Evolutionary conservation across 192 early-diverging fungal species (phyloP).

Genomic region (Physocladia obscura): DNA sequence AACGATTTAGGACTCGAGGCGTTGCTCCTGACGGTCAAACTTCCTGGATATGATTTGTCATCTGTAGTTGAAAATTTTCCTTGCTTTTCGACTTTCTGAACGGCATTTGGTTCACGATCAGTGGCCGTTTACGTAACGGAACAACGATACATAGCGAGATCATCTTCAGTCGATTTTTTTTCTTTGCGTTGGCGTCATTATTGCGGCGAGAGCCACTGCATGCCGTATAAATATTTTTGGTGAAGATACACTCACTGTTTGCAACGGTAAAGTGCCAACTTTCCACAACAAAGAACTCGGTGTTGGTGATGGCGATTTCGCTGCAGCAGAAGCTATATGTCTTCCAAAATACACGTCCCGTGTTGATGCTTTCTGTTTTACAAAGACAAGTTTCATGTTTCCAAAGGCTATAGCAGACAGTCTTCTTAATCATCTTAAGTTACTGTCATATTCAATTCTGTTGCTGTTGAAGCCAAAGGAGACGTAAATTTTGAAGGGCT

Average conservation of each 20-base stretch:
- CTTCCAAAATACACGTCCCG: conserved; percentile 92
- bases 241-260: conserved; percentile 96
- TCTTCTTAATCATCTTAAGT: conserved; percentile 77
- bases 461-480: conserved; percentile 80
- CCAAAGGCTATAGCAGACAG: conserved; percentile 93
- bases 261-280: conserved; percentile 94
- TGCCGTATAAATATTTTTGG: conserved; percentile 71
- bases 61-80: too few relatives aligned
- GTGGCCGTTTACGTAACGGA: too few relatives aligned
- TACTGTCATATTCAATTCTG: conserved; percentile 81
- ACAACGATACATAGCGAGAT: conserved; percentile 89
- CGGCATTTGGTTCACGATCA: too few relatives aligned
- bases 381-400: conserved; percentile 88
- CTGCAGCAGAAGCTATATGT: conserved; percentile 86
- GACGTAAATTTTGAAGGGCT: conserved; percentile 71
- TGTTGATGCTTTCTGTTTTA: conserved; percentile 89
- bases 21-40: conserved; percentile 73
- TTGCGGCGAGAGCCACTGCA: conserved; percentile 96
- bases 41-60: too few relatives aligned
- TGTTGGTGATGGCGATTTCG: conserved; percentile 95
- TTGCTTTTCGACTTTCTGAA: too few relatives aligned
- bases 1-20: conserved; percentile 93
- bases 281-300: conserved; percentile 90
- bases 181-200: conserved; percentile 81
- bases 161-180: conserved; percentile 81